Evolutionary conservation across 1,284 basidiomycete genomes (phyloP), one percentile per base, ranked within the genome.

Genomic region (Fomitopsis betulina): DNA sequence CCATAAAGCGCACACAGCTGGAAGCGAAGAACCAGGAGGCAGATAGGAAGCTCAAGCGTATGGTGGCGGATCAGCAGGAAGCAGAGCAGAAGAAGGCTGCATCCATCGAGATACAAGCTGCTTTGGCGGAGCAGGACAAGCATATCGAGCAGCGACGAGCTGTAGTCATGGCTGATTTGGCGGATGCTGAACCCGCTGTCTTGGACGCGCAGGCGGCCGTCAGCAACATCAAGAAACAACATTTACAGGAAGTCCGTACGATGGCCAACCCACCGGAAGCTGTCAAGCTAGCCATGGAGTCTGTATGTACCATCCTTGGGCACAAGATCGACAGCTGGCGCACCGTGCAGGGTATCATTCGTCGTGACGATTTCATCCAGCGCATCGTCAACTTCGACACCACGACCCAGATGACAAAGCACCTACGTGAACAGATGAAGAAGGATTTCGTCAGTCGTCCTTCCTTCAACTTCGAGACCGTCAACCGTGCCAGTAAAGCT

Each of bases 221-320:
- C 67, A 93, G 91, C 67, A 98, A 93, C 73, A 99, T 99, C 81
- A 98, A 95, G 76, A 89, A 89, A 69, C 94, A 96, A 72, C 96
- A 99, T 66, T 78, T 99, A 53, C 93, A 96, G 67, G 97, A 99
- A 84, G 96, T 99, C 32, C 87, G 98, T 68, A 87, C 94, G 12
- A 98, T 99, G 96, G 93, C 94, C 49, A 99, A 99, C 69, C 97
- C 97, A 52, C 97, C 97, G 0, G 95, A 98, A 69, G 91, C 94
- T 9, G 96, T 99, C 70, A 99, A 99, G 75, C 76, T 96, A 53
- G 93, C 97, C 15, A 99, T 99, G 96, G 97, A 99, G 71, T 98
- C 95, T 1, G 96, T 98, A 37, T 99, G 97, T 74, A 96, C 94
- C 15, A 83, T 98, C 35, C 86, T 99, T n/a, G 97, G 97, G 10